Conservation (phyloP, 2,329 filamentous ascomycete genomes). For the Trichoderma breve region DNA sequence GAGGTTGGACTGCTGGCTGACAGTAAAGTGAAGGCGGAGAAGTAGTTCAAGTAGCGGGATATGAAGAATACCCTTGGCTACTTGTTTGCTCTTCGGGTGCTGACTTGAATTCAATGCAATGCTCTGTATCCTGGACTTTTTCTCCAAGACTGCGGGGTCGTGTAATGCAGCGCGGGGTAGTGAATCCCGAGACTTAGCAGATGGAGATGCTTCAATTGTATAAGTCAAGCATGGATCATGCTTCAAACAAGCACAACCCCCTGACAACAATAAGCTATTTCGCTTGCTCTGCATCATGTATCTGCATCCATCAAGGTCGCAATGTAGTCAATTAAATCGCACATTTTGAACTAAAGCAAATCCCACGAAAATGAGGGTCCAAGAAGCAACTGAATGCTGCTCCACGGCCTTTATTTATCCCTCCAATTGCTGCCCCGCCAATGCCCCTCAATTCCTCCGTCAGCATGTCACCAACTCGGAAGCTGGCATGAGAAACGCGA, state of each 20-base stretch:
- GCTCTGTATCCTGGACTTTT: background rate
- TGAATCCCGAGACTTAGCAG: background rate
- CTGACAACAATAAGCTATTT: background rate
- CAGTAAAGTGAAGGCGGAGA: background rate
- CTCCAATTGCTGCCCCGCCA: conserved; percentile 31
- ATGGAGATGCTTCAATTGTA: background rate
- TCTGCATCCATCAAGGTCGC: background rate
- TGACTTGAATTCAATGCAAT: background rate
- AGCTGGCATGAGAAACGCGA: background rate
- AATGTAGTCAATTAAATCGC: background rate
- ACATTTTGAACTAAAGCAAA: background rate
- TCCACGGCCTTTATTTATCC: conserved; percentile 24
- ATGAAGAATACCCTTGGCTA: background rate
- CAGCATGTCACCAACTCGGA: background rate
- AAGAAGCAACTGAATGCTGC: background rate
- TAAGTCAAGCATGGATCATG: background rate
- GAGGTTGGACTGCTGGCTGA: background rate
- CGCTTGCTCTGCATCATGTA: background rate
- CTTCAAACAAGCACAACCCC: background rate
- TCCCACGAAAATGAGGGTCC: background rate
- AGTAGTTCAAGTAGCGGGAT: background rate
- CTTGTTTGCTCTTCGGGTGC: background rate
- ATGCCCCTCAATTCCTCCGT: conserved; percentile 41
- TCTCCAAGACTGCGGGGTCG: conserved; percentile 12
- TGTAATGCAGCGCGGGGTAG: conserved; percentile 3